Evolutionary conservation across 2,329 filamentous ascomycete species (phyloP), one percentile per base, ranked within the genome.

Genomic region (Nemania bipapillata): DNA sequence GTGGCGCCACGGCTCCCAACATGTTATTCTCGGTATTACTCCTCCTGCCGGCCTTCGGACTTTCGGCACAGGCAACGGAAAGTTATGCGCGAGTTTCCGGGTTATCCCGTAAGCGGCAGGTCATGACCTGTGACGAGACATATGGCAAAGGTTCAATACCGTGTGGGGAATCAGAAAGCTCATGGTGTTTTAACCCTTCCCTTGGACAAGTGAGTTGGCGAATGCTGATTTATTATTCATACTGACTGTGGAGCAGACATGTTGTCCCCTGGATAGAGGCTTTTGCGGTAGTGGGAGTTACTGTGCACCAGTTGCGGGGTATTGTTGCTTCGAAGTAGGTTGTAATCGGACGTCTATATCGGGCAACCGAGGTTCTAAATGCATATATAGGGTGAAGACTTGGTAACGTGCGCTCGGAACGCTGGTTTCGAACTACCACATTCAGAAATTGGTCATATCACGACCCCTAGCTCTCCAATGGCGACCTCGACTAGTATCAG

Each of bases 291-390:
- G 65, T 9, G 80, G 79, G 6, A 77, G 76, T 35, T 80, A 78
- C 68, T 81, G 80, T 59, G 80, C 80, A 6, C 80, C 80, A 0
- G 77, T 81, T 5, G 74, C 77, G 1, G 80, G 79, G 2, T 81
- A 77, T 66, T 82, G 81, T 63, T 82, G 81, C 62, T 60, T 76
- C 3, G 77, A 81, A 55, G 80, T 81, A 76, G 40, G 77, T 65
- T n/a, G 15, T 6, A 50, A 30, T 20, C 45, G 7, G 55, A 35
- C 8, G 56, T 42, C 52, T 22, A 35, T 42, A 40, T 56, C 45
- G 32, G 30, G 30, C 22, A 42, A 53, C 17, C 20, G 49, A 22
- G 32, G 66, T 68, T 70, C 74, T 72, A 55, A 75, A 62, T 56
- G 20, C 12, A 22, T 28, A 49, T 54, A 22, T 40, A 81, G 80